phyloP scores from a whole-genome alignment of 345 rosid genomes.

The Mercurialis annua region DNA sequence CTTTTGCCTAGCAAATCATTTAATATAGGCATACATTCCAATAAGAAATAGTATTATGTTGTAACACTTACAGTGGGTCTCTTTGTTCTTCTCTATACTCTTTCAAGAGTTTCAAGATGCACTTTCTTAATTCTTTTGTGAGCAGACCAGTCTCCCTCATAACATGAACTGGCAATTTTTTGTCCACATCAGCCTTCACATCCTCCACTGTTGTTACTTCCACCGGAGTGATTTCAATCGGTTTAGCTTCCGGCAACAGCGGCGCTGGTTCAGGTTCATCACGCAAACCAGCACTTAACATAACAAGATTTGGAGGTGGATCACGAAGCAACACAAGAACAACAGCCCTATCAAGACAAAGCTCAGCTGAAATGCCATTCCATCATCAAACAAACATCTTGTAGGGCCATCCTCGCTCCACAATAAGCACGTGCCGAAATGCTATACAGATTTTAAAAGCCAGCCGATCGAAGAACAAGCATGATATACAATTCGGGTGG shows the following conservation, averaged over 20 bases:
- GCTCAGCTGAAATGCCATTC: slow-evolving; percentile 45
- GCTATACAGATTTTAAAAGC: background rate
- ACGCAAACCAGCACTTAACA: slow-evolving; percentile 76
- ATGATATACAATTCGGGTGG: background rate
- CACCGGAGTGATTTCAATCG: slow-evolving; percentile 26
- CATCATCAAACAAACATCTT: background rate
- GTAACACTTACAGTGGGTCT: slow-evolving; percentile 70
- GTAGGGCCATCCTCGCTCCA: background rate
- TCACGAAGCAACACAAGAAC: slow-evolving; percentile 79
- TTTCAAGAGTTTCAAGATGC: slow-evolving; percentile 70
- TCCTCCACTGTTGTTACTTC: slow-evolving; percentile 27
- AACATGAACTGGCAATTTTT: slow-evolving; percentile 58
- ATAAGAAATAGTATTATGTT: background rate
- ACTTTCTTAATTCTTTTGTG: slow-evolving; percentile 85
- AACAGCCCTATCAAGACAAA: slow-evolving; percentile 78
- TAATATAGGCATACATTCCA: background rate
- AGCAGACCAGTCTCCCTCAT: slow-evolving; percentile 73
- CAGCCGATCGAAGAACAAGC: too few relatives aligned
- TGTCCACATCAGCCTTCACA: slow-evolving; percentile 36
- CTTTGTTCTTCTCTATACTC: slow-evolving; percentile 75
- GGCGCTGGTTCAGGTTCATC: slow-evolving; percentile 47
- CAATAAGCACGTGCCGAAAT: background rate
- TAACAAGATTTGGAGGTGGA: slow-evolving; percentile 75
- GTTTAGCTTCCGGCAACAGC: slow-evolving; percentile 37
- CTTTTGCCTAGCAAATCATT: background rate